Conservation (phyloP, 495 filamentous ascomycete species). For the Sphaerosporella brunnea region DNA sequence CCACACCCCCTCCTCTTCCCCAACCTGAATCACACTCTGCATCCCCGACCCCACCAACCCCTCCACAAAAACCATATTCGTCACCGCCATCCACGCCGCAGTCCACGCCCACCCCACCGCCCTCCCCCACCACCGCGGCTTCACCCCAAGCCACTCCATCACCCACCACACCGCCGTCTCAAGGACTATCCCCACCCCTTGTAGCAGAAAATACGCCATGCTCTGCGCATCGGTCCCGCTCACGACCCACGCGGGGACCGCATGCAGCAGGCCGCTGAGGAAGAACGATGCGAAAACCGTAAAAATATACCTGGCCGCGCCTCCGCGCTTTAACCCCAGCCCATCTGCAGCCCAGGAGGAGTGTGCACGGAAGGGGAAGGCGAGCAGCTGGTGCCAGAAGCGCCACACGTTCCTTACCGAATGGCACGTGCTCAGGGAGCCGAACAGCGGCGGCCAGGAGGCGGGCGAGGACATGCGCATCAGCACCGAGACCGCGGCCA, state of each 20-base stretch:
- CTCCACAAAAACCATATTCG: background rate
- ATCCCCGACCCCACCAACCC: conserved; percentile 2
- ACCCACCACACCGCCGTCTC: background rate
- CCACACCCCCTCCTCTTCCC: no score
- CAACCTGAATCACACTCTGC: no score
- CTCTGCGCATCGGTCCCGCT: background rate
- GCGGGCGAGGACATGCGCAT: background rate
- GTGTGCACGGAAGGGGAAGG: background rate
- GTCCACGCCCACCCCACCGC: background rate
- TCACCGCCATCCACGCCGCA: background rate
- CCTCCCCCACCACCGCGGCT: background rate
- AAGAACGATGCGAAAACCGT: background rate
- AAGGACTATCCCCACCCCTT: conserved; percentile 1
- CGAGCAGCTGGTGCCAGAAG: conserved; percentile 4
- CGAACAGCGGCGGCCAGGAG: background rate
- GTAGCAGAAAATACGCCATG: conserved; percentile 2
- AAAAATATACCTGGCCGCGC: no score
- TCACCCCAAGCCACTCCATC: background rate
- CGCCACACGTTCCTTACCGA: background rate
- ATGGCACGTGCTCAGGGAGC: background rate
- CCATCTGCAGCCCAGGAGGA: no score
- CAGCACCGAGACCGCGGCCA: no score
- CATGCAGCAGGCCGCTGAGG: conserved; percentile 1
- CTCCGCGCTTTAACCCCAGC: no score
- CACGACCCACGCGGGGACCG: background rate